phyloP scores from a whole-genome alignment of 305 asterid species.

The Ajuga reptans region DNA sequence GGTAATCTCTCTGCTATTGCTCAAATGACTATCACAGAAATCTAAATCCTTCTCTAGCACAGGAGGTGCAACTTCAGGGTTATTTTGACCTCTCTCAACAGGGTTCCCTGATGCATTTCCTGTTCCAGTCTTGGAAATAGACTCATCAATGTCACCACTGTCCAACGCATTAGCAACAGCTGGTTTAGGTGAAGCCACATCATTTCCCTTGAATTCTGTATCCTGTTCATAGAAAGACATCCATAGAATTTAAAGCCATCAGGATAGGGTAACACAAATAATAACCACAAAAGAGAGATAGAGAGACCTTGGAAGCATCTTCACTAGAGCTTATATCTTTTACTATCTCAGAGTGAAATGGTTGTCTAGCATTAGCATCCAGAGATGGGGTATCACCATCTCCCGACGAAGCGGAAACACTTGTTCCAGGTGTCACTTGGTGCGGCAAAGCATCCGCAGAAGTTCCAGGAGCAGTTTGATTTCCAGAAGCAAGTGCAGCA shows the following conservation, averaged over 20 bases:
- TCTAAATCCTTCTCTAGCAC: slow-evolving; percentile 24
- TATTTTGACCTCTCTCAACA: slow-evolving; percentile 24
- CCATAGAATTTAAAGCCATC: not conserved
- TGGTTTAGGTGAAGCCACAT: slow-evolving; percentile 29
- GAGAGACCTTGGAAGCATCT: slow-evolving; percentile 41
- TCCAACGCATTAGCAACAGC: slow-evolving; percentile 22
- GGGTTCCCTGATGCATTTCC: slow-evolving; percentile 29
- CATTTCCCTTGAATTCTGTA: slow-evolving; percentile 25
- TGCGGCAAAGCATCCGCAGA: slow-evolving; percentile 36
- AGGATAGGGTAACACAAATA: slow-evolving; percentile 15
- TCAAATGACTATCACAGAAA: slow-evolving; percentile 20
- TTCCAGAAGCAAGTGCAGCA: slow-evolving; percentile 66
- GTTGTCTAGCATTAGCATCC: slow-evolving; percentile 32
- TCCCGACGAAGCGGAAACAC: slow-evolving; percentile 26
- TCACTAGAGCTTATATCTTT: slow-evolving; percentile 30
- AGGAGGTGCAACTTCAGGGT: slow-evolving; percentile 23
- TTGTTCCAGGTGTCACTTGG: slow-evolving; percentile 37
- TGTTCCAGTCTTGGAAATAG: slow-evolving; percentile 30
- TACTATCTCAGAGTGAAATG: slow-evolving; percentile 28
- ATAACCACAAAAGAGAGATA: slow-evolving; percentile 12
- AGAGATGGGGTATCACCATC: slow-evolving; percentile 22
- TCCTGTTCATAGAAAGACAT: slow-evolving; percentile 40
- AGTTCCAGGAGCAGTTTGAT: slow-evolving; percentile 36
- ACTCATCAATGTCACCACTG: slow-evolving; percentile 25
- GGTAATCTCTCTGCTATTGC: slow-evolving; percentile 26